Conservation (phyloP, 148 eudicot genomes). For the Nyssa sinensis region DNA sequence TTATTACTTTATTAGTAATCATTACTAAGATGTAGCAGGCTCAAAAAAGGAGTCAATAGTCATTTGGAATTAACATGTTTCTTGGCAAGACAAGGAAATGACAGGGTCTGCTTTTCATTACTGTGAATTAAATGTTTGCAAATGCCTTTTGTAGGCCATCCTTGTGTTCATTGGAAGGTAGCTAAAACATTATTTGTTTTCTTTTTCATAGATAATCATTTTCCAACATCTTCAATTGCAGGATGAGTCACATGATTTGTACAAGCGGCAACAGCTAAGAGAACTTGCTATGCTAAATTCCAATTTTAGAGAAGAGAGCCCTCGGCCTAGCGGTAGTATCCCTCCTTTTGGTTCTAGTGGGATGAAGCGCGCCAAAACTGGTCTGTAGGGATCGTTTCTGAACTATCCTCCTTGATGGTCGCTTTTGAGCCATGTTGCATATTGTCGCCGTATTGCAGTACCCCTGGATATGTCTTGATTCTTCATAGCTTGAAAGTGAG, state of each 20-base stretch:
- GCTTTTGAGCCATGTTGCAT: not conserved
- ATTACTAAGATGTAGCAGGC: no score
- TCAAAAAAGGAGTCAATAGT: no score
- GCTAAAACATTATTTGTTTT: not conserved
- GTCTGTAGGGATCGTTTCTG: slow-evolving; percentile 16
- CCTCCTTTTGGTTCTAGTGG: slow-evolving; percentile 44
- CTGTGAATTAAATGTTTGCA: no score
- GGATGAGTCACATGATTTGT: slow-evolving; percentile 48
- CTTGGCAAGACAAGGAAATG: no score
- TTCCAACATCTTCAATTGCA: slow-evolving; percentile 14
- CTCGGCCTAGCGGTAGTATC: slow-evolving; percentile 42
- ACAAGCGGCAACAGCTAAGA: slow-evolving; percentile 48
- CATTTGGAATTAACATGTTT: no score
- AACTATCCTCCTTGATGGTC: not conserved
- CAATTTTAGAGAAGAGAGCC: slow-evolving; percentile 44
- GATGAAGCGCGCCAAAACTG: slow-evolving; percentile 47
- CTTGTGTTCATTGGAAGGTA: not conserved
- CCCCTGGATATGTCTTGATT: slow-evolving; percentile 4
- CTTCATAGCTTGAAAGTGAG: not conserved
- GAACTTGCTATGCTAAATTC: slow-evolving; percentile 49
- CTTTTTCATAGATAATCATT: not conserved
- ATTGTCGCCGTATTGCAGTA: slow-evolving; percentile 1
- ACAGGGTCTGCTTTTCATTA: no score
- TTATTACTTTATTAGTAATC: no score
- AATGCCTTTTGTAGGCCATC: no score